Evolutionary conservation across 2,329 filamentous ascomycete species (phyloP).

Genomic region (Monosporascus sp.): DNA sequence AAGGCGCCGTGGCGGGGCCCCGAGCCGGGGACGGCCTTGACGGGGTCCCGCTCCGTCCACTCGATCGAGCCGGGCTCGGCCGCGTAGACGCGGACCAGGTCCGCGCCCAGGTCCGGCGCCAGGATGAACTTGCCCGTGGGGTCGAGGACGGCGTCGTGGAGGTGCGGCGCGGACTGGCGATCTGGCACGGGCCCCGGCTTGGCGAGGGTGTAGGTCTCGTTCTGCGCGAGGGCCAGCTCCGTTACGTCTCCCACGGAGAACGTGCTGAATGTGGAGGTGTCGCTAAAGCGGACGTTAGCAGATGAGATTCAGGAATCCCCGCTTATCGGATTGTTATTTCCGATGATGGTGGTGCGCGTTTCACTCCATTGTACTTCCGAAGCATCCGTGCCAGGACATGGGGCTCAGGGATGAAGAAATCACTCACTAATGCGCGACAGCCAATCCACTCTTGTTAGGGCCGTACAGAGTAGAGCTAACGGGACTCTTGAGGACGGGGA

Average conservation of each 20-base stretch:
- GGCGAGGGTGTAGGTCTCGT: slow-evolving; percentile 34
- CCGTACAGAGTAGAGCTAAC: slow-evolving; percentile 25
- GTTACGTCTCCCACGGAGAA: slow-evolving; percentile 37
- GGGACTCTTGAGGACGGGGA: slow-evolving; percentile 21
- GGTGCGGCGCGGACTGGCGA: slow-evolving; percentile 55
- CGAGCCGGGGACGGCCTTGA: slow-evolving; percentile 43
- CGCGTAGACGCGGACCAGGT: slow-evolving; percentile 53
- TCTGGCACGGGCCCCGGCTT: slow-evolving; percentile 32
- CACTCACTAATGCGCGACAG: slow-evolving; percentile 27
- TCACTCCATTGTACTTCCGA: background rate
- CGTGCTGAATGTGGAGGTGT: slow-evolving; percentile 35
- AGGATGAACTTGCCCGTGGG: slow-evolving; percentile 59
- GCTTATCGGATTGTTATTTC: too few relatives aligned
- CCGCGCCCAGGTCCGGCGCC: slow-evolving; percentile 61
- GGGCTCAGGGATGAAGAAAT: slow-evolving; percentile 7
- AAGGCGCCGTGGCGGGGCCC: slow-evolving; percentile 65
- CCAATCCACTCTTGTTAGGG: slow-evolving; percentile 22
- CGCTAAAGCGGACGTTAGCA: slow-evolving; percentile 3
- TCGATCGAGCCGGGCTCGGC: slow-evolving; percentile 44
- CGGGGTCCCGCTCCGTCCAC: slow-evolving; percentile 34
- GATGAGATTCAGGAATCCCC: too few relatives aligned
- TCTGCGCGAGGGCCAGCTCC: slow-evolving; percentile 31
- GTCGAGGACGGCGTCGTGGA: slow-evolving; percentile 61
- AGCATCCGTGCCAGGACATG: slow-evolving; percentile 6
- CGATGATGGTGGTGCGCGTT: too few relatives aligned